These are phyloP conservation scores for Bertia moriformis DNA, from an alignment of 2,329 filamentous ascomycete species.

Conservation along the genomic window DNA sequence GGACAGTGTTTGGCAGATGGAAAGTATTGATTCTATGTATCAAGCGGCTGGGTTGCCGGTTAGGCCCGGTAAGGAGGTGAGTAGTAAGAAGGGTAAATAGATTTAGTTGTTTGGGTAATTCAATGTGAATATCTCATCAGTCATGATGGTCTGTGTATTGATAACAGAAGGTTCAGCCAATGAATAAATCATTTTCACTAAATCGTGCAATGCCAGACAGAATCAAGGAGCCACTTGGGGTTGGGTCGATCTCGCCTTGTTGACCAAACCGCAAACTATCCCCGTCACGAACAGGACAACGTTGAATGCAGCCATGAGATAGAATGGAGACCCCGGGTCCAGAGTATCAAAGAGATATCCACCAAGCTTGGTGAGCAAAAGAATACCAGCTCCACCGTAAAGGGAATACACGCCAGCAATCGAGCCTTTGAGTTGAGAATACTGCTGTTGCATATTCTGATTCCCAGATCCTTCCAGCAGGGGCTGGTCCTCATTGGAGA, in stretches of 20 bases:
- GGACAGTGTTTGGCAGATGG: constrained; percentile 18
- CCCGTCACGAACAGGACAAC: constrained; percentile 28
- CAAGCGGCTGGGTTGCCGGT: constrained; percentile 10
- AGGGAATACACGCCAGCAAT: constrained; percentile 52
- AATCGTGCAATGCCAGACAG: no score
- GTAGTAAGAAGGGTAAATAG: no score
- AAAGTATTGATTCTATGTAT: constrained; percentile 17
- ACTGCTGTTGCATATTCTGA: constrained; percentile 12
- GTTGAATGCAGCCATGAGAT: constrained; percentile 48
- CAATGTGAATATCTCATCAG: no score
- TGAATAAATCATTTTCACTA: no score
- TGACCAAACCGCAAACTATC: no score
- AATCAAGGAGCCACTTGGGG: no score
- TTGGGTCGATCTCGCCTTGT: no score
- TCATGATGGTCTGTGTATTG: no score
- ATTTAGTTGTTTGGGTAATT: no score
- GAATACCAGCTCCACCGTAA: constrained; percentile 44
- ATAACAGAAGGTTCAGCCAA: no score
- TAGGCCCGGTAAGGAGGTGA: no score
- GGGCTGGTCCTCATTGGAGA: constrained; percentile 5
- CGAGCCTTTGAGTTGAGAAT: constrained; percentile 41
- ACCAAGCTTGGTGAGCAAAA: constrained; percentile 47
- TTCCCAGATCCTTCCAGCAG: constrained; percentile 10
- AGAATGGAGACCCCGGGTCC: constrained; percentile 41
- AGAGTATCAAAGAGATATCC: constrained; percentile 42